Evolutionary conservation across 2,329 filamentous ascomycete genomes (phyloP).

Genomic region (Furcasterigmium furcatum): DNA sequence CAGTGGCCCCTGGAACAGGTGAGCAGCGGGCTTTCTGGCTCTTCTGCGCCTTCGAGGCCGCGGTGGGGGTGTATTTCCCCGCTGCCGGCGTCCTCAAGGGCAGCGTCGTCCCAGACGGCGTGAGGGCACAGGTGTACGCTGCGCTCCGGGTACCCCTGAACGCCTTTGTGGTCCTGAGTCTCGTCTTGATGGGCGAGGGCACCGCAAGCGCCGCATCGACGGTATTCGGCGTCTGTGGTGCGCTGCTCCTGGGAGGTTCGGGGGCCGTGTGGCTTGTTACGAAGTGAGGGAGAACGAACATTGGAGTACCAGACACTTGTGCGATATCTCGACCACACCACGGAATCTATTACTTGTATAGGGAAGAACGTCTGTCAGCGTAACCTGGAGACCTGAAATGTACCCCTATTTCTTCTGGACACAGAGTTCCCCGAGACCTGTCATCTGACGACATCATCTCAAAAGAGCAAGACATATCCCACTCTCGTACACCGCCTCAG

Average conservation of each 20-base stretch:
- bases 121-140: constrained; percentile 50
- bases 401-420: too few relatives aligned
- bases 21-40: constrained; percentile 45
- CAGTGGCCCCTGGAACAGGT: constrained; percentile 1
- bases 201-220: constrained; percentile 14
- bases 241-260: constrained; percentile 21
- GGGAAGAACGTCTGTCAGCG: too few relatives aligned
- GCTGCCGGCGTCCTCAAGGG: constrained; percentile 51
- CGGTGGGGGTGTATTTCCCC: constrained; percentile 54
- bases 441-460: too few relatives aligned
- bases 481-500: too few relatives aligned
- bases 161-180: constrained; percentile 48
- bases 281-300: constrained; percentile 1
- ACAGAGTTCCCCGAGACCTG: too few relatives aligned
- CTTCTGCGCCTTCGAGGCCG: constrained; percentile 53
- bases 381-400: too few relatives aligned
- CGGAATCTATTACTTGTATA: too few relatives aligned
- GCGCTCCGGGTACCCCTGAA: constrained; percentile 56
- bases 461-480: background rate
- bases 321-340: background rate
- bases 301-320: background rate
- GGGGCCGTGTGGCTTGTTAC: constrained; percentile 19
- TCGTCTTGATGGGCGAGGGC: constrained; percentile 31
- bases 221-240: constrained; percentile 26
- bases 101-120: constrained; percentile 46